Conservation (phyloP, 2,329 filamentous ascomycete species). For the Diplodia seriata region DNA sequence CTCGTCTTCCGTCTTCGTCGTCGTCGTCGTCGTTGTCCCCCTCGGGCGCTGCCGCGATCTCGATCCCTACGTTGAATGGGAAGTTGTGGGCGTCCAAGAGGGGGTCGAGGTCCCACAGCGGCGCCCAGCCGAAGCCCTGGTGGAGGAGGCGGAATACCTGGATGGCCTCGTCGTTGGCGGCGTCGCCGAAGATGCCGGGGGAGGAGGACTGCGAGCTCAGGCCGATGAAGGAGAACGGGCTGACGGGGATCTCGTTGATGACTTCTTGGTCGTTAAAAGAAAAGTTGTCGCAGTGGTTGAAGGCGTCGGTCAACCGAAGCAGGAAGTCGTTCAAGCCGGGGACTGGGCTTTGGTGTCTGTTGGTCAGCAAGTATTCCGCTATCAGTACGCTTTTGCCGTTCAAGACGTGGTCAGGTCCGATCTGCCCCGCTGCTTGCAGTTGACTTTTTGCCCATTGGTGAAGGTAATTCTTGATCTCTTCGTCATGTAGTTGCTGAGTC, state of each 20-base stretch:
- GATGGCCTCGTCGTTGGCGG: not conserved
- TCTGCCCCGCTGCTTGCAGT: not conserved
- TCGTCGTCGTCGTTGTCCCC: not conserved
- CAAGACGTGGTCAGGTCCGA: not conserved
- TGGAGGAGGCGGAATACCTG: conserved; percentile 7
- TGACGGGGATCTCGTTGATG: conserved; percentile 16
- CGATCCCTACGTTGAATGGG: conserved; percentile 5
- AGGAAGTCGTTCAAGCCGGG: conserved; percentile 1
- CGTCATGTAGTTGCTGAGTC: not conserved
- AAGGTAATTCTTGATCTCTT: not conserved
- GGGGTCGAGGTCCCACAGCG: conserved; percentile 23
- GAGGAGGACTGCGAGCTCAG: not conserved
- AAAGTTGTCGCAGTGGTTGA: not conserved
- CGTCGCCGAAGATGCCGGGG: not conserved
- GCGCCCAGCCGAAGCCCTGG: conserved; percentile 4
- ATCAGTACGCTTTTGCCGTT: not conserved
- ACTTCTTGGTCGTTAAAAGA: conserved; percentile 1
- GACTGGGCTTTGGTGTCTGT: not conserved
- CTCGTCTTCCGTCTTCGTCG: not conserved
- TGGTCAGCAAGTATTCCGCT: not conserved
- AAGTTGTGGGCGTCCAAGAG: conserved; percentile 6
- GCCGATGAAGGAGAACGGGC: conserved; percentile 12
- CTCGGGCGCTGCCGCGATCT: not conserved
- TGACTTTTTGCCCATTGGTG: not conserved
- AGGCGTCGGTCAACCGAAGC: not conserved